Percentiles rank a stretch among this genome's conserved stretches.
Conservation (phyloP, 768 basidiomycete genomes). For the Antrodiella citrinella region DNA sequence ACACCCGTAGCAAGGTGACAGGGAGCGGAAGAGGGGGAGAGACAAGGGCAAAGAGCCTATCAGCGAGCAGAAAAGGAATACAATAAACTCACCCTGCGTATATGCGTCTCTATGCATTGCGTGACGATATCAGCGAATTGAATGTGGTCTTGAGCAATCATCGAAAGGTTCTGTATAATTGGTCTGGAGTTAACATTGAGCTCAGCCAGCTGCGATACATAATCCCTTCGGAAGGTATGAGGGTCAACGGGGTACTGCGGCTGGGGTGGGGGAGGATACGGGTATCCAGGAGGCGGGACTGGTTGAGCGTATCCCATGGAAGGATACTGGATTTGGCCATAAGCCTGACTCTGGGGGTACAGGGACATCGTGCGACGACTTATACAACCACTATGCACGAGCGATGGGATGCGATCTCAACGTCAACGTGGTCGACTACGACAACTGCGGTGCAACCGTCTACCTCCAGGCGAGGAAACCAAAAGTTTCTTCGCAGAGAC, state of each 20-base stretch:
- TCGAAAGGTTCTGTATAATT: constrained; percentile 87
- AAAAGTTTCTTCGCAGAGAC: background rate
- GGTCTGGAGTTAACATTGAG: constrained; percentile 93
- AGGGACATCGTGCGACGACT: constrained; percentile 19
- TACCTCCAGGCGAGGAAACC: background rate
- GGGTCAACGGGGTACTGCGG: constrained; percentile 55
- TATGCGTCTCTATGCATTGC: constrained; percentile 77
- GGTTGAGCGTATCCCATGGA: constrained; percentile 32
- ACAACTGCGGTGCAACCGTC: background rate
- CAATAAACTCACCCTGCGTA: constrained; percentile 74
- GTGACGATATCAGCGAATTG: constrained; percentile 75
- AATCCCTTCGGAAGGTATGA: constrained; percentile 72
- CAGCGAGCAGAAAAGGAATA: background rate
- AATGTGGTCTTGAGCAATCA: constrained; percentile 82
- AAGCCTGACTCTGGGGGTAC: constrained; percentile 52
- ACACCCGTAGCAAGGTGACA: too few relatives aligned
- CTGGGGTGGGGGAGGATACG: constrained; percentile 38
- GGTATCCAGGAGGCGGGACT: constrained; percentile 23
- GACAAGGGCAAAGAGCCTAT: constrained; percentile 1
- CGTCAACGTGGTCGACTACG: background rate
- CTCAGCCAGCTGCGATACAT: constrained; percentile 59
- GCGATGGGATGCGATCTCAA: constrained; percentile 13
- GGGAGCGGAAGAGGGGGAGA: background rate
- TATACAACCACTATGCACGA: constrained; percentile 1
- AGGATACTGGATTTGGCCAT: constrained; percentile 49